Evolutionary conservation across 2,329 filamentous ascomycete genomes (phyloP).

Genomic region (Cladophialophora carrionii): DNA sequence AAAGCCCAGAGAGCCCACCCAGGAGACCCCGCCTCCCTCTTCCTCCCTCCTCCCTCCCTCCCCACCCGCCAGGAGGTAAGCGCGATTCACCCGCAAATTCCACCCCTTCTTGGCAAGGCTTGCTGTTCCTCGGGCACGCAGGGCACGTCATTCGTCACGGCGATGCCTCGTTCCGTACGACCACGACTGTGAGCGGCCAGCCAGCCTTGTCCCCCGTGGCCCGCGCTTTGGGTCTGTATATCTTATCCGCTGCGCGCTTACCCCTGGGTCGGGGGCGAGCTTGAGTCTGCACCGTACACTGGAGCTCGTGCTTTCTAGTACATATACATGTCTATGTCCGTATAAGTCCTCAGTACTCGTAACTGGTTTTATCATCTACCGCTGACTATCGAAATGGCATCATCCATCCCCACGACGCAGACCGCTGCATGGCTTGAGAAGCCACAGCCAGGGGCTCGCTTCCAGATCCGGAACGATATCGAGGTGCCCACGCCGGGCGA

Average conservation of each 20-base stretch:
- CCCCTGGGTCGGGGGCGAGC: neutral
- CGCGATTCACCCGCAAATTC: neutral
- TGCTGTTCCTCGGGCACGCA: neutral
- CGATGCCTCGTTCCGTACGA: neutral
- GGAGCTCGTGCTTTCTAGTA: neutral
- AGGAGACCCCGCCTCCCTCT: neutral
- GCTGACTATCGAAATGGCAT: neutral
- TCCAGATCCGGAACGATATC: constrained; percentile 44
- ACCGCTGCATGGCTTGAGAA: constrained; percentile 46
- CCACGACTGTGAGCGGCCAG: neutral
- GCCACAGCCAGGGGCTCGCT: constrained; percentile 43
- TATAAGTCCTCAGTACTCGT: neutral
- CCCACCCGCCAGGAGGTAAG: neutral
- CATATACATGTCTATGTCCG: neutral
- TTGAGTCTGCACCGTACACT: neutral
- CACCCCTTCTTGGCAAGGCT: neutral
- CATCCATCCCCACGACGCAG: constrained; percentile 36
- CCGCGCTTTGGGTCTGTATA: neutral
- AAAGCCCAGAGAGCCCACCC: too few species aligned
- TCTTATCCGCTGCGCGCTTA: neutral
- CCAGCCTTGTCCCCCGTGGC: too few species aligned
- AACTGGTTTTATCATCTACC: neutral
- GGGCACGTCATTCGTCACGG: neutral
- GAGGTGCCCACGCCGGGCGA: constrained; percentile 46
- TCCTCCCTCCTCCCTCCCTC: neutral